Percentiles rank a stretch among this genome's conserved stretches.
These are phyloP conservation scores for Polygonum maritimum DNA, from an alignment of 148 eudicot genomes.

Conservation along the genomic window DNA sequence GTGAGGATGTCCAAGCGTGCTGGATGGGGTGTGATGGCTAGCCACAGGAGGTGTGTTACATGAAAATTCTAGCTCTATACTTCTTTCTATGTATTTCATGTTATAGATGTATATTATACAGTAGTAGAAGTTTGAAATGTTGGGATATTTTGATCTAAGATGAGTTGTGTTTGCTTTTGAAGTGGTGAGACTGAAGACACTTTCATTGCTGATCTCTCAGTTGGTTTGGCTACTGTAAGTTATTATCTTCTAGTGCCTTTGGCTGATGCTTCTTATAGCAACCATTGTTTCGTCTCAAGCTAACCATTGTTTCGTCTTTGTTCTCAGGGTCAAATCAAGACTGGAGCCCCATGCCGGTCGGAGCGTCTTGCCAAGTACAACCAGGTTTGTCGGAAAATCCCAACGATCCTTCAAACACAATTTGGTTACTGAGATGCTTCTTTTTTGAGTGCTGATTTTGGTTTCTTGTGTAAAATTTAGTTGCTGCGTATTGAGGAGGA, in stretches of 20 bases:
- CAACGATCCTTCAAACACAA: background rate
- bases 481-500: slow-evolving; percentile 90
- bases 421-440: background rate
- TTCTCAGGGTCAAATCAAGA: slow-evolving; percentile 72
- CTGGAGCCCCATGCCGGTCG: slow-evolving; percentile 80
- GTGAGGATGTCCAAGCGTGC: slow-evolving; percentile 90
- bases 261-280: background rate
- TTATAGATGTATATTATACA: background rate
- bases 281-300: background rate
- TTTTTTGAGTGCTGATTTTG: slow-evolving; percentile 7
- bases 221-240: slow-evolving; percentile 91
- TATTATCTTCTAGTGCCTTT: background rate
- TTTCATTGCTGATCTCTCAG: slow-evolving; percentile 96
- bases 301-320: background rate
- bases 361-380: slow-evolving; percentile 84
- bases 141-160: background rate
- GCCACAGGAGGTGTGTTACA: slow-evolving; percentile 69
- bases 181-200: slow-evolving; percentile 99
- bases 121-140: background rate
- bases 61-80: background rate
- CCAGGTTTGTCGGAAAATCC: slow-evolving; percentile 29
- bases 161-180: slow-evolving; percentile 10
- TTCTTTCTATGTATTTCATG: too few species aligned
- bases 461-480: slow-evolving; percentile 21
- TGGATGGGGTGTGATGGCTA: slow-evolving; percentile 99